These are phyloP conservation scores for Murraya koenigii DNA, from an alignment of 345 rosid genomes.

Conservation along the genomic window DNA sequence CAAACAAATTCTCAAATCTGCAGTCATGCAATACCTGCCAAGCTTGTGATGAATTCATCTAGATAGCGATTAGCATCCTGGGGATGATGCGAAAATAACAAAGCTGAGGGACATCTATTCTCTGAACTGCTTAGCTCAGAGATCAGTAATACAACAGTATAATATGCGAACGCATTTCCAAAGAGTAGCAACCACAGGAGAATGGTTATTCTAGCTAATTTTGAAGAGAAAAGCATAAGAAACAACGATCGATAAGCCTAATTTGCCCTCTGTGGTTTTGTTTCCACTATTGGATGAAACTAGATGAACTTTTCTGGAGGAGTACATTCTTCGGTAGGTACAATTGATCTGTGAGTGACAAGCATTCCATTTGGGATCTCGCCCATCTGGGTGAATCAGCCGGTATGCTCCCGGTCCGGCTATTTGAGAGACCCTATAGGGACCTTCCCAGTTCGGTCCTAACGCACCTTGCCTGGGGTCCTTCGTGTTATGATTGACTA, in stretches of 20 bases:
- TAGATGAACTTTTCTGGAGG: slow-evolving; percentile 14
- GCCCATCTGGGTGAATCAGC: too few species aligned
- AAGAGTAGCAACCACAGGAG: slow-evolving; percentile 52
- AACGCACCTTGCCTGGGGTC: too few species aligned
- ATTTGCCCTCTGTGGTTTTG: slow-evolving; percentile 23
- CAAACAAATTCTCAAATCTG: background rate
- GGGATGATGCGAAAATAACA: slow-evolving; percentile 7
- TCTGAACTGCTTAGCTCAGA: slow-evolving; percentile 43
- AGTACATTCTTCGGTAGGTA: slow-evolving; percentile 18
- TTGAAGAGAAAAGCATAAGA: slow-evolving; percentile 42
- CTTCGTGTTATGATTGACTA: too few species aligned
- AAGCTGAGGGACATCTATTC: slow-evolving; percentile 21
- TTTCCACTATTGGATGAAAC: slow-evolving; percentile 8
- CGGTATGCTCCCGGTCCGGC: too few species aligned
- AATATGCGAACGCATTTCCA: slow-evolving; percentile 59
- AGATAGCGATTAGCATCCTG: slow-evolving; percentile 28
- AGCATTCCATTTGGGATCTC: slow-evolving; percentile 53
- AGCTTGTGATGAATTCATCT: slow-evolving; percentile 45
- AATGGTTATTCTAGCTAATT: slow-evolving; percentile 38
- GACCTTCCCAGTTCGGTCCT: too few species aligned
- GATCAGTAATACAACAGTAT: slow-evolving; percentile 53
- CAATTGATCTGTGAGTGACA: slow-evolving; percentile 25
- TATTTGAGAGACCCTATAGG: too few species aligned
- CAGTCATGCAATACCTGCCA: slow-evolving; percentile 35
- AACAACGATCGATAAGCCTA: slow-evolving; percentile 32